Percentiles rank a stretch among this genome's conserved stretches.
phyloP scores from a whole-genome alignment of 176 grass and related monocot genomes.

The Panicum miliaceum region DNA sequence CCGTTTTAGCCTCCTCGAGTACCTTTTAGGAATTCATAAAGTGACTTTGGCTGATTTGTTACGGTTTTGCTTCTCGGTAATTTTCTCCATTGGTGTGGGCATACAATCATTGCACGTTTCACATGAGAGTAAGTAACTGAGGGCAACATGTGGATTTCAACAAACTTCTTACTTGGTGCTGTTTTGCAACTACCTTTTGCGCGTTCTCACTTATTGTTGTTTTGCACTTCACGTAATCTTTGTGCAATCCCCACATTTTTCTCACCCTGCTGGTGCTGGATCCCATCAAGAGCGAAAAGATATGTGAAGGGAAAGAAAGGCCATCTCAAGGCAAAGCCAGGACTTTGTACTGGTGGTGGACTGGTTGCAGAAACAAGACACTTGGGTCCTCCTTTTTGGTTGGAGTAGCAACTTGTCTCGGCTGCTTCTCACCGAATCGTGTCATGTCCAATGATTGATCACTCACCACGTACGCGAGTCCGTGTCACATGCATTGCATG shows the following conservation, averaged over 20 bases:
- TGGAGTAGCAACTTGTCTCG: slow-evolving; percentile 9
- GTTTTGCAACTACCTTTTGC: too few relatives aligned
- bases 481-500: slow-evolving; percentile 13
- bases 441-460: slow-evolving; percentile 48
- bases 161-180: too few relatives aligned
- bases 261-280: slow-evolving; percentile 10
- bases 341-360: not conserved
- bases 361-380: slow-evolving; percentile 3
- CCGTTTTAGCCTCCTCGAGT: too few relatives aligned
- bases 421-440: slow-evolving; percentile 23
- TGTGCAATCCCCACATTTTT: slow-evolving; percentile 39
- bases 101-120: not conserved
- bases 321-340: slow-evolving; percentile 13
- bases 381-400: slow-evolving; percentile 25
- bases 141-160: too few relatives aligned
- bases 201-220: too few relatives aligned
- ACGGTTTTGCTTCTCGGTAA: not conserved
- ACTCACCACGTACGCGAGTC: not conserved
- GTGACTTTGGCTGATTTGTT: not conserved
- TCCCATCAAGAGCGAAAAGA: slow-evolving; percentile 51
- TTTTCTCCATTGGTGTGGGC: not conserved
- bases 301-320: slow-evolving; percentile 50
- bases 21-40: too few relatives aligned
- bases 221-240: slow-evolving; percentile 40
- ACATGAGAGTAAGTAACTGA: not conserved